phyloP scores from a whole-genome alignment of 148 eudicot genomes.

The Arbutus unedo region DNA sequence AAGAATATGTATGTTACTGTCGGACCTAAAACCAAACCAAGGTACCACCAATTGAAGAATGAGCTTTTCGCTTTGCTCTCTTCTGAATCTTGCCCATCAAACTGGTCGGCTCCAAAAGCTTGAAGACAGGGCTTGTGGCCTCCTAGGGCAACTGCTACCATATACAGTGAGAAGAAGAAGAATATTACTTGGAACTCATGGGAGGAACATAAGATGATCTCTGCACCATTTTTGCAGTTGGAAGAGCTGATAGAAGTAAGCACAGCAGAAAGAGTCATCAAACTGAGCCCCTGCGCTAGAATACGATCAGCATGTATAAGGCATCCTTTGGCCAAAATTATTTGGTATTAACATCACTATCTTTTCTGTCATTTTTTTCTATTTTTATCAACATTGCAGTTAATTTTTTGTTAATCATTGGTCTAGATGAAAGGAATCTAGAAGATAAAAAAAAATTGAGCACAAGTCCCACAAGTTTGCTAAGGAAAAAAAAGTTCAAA shows the following conservation, averaged over 20 bases:
- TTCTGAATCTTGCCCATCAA: conserved; percentile 56
- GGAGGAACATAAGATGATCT: conserved; percentile 26
- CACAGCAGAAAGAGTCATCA: conserved; percentile 54
- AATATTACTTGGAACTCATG: conserved; percentile 31
- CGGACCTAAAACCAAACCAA: conserved; percentile 41
- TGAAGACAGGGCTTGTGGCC: conserved; percentile 85
- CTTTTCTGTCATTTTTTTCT: no score
- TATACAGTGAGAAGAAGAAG: conserved; percentile 59
- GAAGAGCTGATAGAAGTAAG: conserved; percentile 26
- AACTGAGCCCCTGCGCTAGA: conserved; percentile 56
- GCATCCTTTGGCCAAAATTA: no score
- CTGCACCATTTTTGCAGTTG: conserved; percentile 14
- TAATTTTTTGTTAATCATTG: no score
- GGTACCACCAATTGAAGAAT: conserved; percentile 94
- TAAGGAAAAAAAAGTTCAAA: no score
- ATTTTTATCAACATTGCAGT: no score
- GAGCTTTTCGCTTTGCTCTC: conserved; percentile 82
- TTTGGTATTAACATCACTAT: no score
- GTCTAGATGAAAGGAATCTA: no score
- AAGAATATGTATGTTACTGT: conserved; percentile 28
- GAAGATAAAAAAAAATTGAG: no score
- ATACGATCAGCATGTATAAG: not conserved
- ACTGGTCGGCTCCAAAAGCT: conserved; percentile 97
- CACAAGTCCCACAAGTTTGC: no score
- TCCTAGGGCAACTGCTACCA: conserved; percentile 70